These are phyloP conservation scores for Alternaria panax DNA, from an alignment of 2,329 filamentous ascomycete genomes.

Conservation along the genomic window DNA sequence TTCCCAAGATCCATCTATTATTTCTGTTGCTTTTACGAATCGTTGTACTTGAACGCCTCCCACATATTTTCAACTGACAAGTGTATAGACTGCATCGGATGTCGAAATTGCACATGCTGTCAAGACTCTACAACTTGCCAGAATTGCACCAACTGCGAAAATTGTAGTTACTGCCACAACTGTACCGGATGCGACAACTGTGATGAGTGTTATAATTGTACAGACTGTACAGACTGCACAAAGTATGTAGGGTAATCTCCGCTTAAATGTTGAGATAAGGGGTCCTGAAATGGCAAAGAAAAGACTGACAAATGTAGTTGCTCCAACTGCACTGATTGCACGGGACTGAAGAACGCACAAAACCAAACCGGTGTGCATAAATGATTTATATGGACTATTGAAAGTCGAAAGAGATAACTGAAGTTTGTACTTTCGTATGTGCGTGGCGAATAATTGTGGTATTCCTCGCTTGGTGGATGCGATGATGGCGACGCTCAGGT, in stretches of 20 bases:
- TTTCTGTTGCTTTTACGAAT: background rate
- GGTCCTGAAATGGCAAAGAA: background rate
- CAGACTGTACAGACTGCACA: conserved; percentile 3
- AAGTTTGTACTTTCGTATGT: background rate
- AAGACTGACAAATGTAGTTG: conserved; percentile 11
- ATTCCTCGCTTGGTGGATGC: background rate
- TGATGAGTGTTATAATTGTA: conserved; percentile 3
- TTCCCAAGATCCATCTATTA: background rate
- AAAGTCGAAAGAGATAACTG: background rate
- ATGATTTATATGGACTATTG: background rate
- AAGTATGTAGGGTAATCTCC: background rate
- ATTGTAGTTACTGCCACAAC: conserved; percentile 2
- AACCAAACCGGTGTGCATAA: conserved; percentile 15
- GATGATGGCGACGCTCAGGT: background rate
- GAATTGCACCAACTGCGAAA: conserved; percentile 5
- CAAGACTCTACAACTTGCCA: conserved; percentile 1
- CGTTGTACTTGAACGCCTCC: background rate
- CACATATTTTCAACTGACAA: background rate
- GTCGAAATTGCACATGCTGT: conserved; percentile 4
- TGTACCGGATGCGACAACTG: conserved; percentile 8
- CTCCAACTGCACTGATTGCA: conserved; percentile 14
- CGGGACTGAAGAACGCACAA: conserved; percentile 10
- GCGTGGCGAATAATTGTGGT: background rate
- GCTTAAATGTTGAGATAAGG: background rate
- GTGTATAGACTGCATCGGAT: conserved; percentile 5